Conservation (phyloP, 2,329 filamentous ascomycete species). For the Diaporthe vaccinii region DNA sequence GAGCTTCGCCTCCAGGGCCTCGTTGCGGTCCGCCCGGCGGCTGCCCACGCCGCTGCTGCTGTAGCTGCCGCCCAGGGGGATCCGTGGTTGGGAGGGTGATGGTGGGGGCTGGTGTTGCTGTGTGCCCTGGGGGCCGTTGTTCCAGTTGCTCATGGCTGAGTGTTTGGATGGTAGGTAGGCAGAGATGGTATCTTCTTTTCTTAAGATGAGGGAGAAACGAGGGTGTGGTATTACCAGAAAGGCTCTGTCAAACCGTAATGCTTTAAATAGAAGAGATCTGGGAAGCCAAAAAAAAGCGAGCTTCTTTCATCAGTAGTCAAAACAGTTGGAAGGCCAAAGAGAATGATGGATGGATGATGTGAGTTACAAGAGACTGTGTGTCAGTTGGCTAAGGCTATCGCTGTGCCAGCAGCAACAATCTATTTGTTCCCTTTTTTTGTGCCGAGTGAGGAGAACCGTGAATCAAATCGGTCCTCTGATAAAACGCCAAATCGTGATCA, state of each 20-base stretch:
- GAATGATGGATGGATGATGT: slow-evolving; percentile 32
- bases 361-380: slow-evolving; percentile 35
- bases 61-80: slow-evolving; percentile 34
- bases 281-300: slow-evolving; percentile 18
- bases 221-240: neutral
- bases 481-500: slow-evolving; percentile 28
- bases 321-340: slow-evolving; percentile 30
- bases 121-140: slow-evolving; percentile 14
- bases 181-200: neutral
- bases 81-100: slow-evolving; percentile 38
- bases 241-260: neutral
- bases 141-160: slow-evolving; percentile 6
- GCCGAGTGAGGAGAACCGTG: slow-evolving; percentile 15
- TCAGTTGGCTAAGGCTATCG: slow-evolving; percentile 26
- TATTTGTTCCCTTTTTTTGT: slow-evolving; percentile 15
- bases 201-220: neutral
- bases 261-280: slow-evolving; percentile 22
- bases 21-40: slow-evolving; percentile 59
- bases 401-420: slow-evolving; percentile 33
- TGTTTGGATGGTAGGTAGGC: slow-evolving; percentile 11
- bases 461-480: slow-evolving; percentile 28
- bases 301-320: slow-evolving; percentile 35
- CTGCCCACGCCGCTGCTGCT: slow-evolving; percentile 48
- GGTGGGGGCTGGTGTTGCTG: slow-evolving; percentile 35
- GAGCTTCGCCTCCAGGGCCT: slow-evolving; percentile 72